Base-by-base conservation (phyloP, 2,329 filamentous ascomycete genomes). In the Xylaria digitata region DNA sequence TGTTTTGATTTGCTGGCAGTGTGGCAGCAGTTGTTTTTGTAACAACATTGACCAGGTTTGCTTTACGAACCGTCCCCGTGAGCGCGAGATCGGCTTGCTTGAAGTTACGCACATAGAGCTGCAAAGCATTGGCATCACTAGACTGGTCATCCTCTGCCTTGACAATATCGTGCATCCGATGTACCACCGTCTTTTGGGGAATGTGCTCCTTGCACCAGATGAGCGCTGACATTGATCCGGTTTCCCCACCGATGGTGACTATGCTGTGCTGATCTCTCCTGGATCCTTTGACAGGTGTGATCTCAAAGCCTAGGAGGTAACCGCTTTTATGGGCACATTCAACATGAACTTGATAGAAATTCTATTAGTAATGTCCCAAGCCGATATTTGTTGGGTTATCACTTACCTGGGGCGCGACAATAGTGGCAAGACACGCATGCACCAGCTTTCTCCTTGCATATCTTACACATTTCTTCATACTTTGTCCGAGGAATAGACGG, bases 11-110 rank as follows among this genome's bases (percentile, higher is more conserved):
- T 57, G 68, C 78, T 74, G 71, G 81, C 72, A 64, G 78, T 73
- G 73, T 81, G 73, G 73, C 82, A 76, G 75, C 82, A 75, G 77
- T 65, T 1, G 78, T 80, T 76, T 90, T 92, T 13, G 87, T 86
- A 32, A 87, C 88, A 57, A 87, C 85, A 63, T 87, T 88, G 75
- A 90, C 87, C 48, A 96, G 86, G 66, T 93, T 96, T 23, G 96
- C 95, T 80, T 97, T 97, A 61, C 96, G 91, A 23, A 96, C 93
- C 19, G 95, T 97, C 32, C 96, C 96, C 2, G 94, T 97, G 73
- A 97, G 82, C 2, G 92, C 89, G 46, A 95, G 86, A 77, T 99
- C 96, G 8, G 96, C 95, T 80, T 98, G 95, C 79, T 99, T 99
- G 83, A 93, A 97, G 65, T 90, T 94, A 72, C 91, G 90, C 50